Evolutionary conservation across 2,329 filamentous ascomycete species (phyloP), one percentile per base, ranked within the genome.

Genomic region (Stagonosporopsis vannaccii): DNA sequence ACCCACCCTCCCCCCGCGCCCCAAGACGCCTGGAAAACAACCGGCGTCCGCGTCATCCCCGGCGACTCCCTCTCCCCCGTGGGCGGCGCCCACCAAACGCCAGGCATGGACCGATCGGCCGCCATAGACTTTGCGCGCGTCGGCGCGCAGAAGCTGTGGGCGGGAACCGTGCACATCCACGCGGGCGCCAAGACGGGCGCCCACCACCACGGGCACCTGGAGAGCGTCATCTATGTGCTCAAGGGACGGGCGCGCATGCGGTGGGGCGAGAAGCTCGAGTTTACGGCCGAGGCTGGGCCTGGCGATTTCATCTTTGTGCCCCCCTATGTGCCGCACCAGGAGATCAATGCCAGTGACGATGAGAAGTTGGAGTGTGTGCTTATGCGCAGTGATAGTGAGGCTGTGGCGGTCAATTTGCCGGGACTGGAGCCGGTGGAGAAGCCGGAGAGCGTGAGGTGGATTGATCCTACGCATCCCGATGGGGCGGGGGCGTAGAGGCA

Each of bases 281-380:
- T 52, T 13, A 58, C 55, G 4, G 55, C 55, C 3, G 55, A 58
- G 15, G 55, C 55, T 0, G 55, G 55, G 3, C 55, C 55, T 4
- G 55, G 55, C 0, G 55, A 58, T 22, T 58, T 58, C 49, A 58
- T 58, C 43, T 58, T 58, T 17, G 55, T 58, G n/a, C 55, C 55
- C 13, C 55, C 55, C 2, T 58, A 49, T 48, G 55, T 58, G 6
- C 55, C 55, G 39, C 55, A 58, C 25, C 55, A 58, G 55, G 55
- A 58, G 44, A 58, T 58, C 39, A 58, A 58, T 51, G 55, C 55
- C 8, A 52, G 49, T 23, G 55, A 58, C n/a, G 55, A 58, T 13
- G 55, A 58, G 35, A 45, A 40, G 23, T 22, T 58, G 25, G 55
- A 58, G 55, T 58, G 55, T 45, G 55, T 58, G 49, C 20, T 58